Conservation (phyloP, 2,329 filamentous ascomycete species). For the Fusarium euwallaceae region DNA sequence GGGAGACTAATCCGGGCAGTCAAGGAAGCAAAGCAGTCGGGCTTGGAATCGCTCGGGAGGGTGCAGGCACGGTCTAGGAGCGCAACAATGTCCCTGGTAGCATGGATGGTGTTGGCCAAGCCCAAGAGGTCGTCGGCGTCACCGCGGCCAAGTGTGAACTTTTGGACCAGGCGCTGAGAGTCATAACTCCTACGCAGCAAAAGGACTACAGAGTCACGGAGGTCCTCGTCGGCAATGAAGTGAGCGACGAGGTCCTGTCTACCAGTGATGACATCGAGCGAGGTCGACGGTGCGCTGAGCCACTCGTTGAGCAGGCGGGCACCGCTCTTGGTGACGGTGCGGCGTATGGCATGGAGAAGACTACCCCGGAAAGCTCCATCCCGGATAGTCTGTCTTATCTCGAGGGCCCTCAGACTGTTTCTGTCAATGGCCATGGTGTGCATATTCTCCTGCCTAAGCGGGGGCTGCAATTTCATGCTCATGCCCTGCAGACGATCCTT, state of each 20-base stretch:
- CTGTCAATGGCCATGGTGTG: conserved; percentile 93
- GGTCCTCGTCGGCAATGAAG: conserved; percentile 74
- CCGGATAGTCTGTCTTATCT: conserved; percentile 87
- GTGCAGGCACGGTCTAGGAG: conserved; percentile 54
- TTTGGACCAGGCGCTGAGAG: conserved; percentile 90
- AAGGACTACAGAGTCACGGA: conserved; percentile 77
- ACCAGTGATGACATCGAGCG: conserved; percentile 79
- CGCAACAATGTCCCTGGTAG: conserved; percentile 75
- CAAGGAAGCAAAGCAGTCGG: conserved; percentile 60
- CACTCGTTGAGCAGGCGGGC: conserved; percentile 86
- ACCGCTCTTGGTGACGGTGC: conserved; percentile 92
- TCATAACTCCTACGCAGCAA: conserved; percentile 84
- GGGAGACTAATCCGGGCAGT: conserved; percentile 73
- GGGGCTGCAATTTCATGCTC: conserved; percentile 86
- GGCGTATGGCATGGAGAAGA: conserved; percentile 87
- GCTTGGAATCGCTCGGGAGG: conserved; percentile 16
- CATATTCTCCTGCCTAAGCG: conserved; percentile 78
- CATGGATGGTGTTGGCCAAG: conserved; percentile 83
- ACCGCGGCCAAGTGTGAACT: conserved; percentile 92
- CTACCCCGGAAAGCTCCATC: conserved; percentile 86
- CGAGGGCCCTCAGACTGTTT: conserved; percentile 88
- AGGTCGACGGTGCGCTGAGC: conserved; percentile 93
- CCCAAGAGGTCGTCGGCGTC: conserved; percentile 91
- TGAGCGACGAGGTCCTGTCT: conserved; percentile 85
- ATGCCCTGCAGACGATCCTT: conserved; percentile 81